Conservation (phyloP, 1,284 basidiomycete species). For the Afroboletus lepidellus region DNA sequence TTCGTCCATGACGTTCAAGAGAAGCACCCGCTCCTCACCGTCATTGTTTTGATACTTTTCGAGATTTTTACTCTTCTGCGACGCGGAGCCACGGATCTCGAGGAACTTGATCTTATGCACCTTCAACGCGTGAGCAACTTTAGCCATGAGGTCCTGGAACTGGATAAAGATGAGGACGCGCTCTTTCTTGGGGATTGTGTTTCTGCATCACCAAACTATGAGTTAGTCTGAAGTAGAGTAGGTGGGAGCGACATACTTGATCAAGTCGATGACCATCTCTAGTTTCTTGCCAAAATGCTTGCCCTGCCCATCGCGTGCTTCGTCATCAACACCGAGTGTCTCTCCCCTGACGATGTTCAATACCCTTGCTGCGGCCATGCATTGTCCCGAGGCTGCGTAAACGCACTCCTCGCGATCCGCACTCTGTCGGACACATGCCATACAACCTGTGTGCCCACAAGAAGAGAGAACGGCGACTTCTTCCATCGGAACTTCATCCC, state of each 20-base stretch:
- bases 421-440: constrained; percentile 66
- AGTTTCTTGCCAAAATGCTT: constrained; percentile 89
- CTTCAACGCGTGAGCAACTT: constrained; percentile 80
- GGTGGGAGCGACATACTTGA: constrained; percentile 56
- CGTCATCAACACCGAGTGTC: constrained; percentile 82
- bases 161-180: constrained; percentile 91
- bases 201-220: constrained; percentile 40
- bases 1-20: constrained; percentile 92
- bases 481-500: constrained; percentile 54
- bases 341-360: constrained; percentile 83
- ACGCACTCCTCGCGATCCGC: constrained; percentile 84
- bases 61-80: constrained; percentile 74
- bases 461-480: constrained; percentile 85
- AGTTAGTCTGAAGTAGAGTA: constrained; percentile 5
- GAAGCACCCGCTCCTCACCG: constrained; percentile 73
- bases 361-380: constrained; percentile 69
- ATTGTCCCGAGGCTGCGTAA: constrained; percentile 62
- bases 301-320: constrained; percentile 65
- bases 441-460: constrained; percentile 86
- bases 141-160: constrained; percentile 89
- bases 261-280: constrained; percentile 78
- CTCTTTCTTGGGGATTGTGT: constrained; percentile 69
- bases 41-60: constrained; percentile 81
- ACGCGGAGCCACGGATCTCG: constrained; percentile 80
- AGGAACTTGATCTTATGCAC: constrained; percentile 75